Conservation (phyloP, 106 monocot species). For the Dioscorea dumetorum region DNA sequence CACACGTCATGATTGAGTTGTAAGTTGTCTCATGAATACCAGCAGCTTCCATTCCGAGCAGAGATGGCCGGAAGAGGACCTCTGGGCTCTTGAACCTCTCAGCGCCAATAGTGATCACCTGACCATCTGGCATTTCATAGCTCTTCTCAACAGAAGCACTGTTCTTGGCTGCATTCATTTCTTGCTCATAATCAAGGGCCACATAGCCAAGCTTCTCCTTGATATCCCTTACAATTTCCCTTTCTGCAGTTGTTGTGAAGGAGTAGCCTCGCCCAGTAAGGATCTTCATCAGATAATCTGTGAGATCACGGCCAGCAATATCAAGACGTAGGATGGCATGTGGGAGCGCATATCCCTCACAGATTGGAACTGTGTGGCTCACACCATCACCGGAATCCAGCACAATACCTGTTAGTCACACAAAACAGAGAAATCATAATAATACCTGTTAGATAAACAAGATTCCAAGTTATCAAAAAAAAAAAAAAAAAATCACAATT, state of each 20-base stretch:
- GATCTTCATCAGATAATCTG: slow-evolving; percentile 22
- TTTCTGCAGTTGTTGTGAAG: slow-evolving; percentile 25
- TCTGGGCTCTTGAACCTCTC: slow-evolving; percentile 29
- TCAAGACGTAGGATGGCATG: slow-evolving; percentile 21
- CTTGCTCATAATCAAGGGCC: slow-evolving; percentile 23
- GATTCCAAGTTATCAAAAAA: not conserved
- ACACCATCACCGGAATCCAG: slow-evolving; percentile 34
- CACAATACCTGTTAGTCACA: slow-evolving; percentile 16
- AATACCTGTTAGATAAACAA: not conserved
- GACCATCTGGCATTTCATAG: slow-evolving; percentile 22
- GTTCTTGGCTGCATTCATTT: slow-evolving; percentile 15
- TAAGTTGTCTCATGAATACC: slow-evolving; percentile 27
- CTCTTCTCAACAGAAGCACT: slow-evolving; percentile 21
- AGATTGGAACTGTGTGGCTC: slow-evolving; percentile 24
- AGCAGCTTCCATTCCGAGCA: slow-evolving; percentile 29
- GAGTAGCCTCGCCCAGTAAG: slow-evolving; percentile 25
- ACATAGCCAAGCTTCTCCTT: slow-evolving; percentile 28
- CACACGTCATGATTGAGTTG: slow-evolving; percentile 34
- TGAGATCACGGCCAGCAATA: slow-evolving; percentile 27
- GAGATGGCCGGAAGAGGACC: slow-evolving; percentile 29
- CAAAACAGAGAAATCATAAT: too few species aligned
- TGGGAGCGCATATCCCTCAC: slow-evolving; percentile 21
- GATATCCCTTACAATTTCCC: slow-evolving; percentile 25
- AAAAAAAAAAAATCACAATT: not conserved
- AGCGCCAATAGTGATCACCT: slow-evolving; percentile 20